Conservation (phyloP, 768 basidiomycete genomes). For the Cyclocybe aegerita region DNA sequence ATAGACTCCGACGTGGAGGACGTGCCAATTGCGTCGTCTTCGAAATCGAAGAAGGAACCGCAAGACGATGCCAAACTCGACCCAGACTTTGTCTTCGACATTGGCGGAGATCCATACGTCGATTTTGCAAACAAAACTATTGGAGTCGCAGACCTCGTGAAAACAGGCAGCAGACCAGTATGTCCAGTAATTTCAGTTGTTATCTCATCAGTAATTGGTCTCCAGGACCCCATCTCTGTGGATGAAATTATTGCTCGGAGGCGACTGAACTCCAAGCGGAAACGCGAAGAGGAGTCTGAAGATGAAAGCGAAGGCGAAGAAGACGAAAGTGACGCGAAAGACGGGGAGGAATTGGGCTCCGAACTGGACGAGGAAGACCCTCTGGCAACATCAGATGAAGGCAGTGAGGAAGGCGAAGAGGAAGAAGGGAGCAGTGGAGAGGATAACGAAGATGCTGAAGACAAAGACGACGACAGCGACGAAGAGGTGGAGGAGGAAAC, state of each 20-base stretch:
- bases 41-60: slow-evolving; percentile 23
- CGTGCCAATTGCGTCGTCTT: slow-evolving; percentile 19
- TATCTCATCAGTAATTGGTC: slow-evolving; percentile 7
- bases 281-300: slow-evolving; percentile 46
- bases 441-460: slow-evolving; percentile 27
- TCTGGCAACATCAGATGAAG: slow-evolving; percentile 15
- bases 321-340: slow-evolving; percentile 27
- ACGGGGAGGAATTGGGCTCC: slow-evolving; percentile 19
- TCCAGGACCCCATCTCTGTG: slow-evolving; percentile 77
- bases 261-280: slow-evolving; percentile 62
- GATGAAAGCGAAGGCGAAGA: slow-evolving; percentile 35
- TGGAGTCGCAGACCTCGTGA: slow-evolving; percentile 55
- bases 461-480: slow-evolving; percentile 21
- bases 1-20: slow-evolving; percentile 80
- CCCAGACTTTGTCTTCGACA: slow-evolving; percentile 82
- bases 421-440: slow-evolving; percentile 32
- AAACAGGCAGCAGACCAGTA: slow-evolving; percentile 64
- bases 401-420: slow-evolving; percentile 25
- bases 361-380: slow-evolving; percentile 21
- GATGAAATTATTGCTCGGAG: slow-evolving; percentile 89
- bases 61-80: slow-evolving; percentile 64
- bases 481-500: slow-evolving; percentile 46
- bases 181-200: slow-evolving; percentile 18
- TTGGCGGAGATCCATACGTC: slow-evolving; percentile 66
- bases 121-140: slow-evolving; percentile 46